Evolutionary conservation across 2,329 filamentous ascomycete genomes (phyloP).

Genomic region (Shiraia bambusicola): DNA sequence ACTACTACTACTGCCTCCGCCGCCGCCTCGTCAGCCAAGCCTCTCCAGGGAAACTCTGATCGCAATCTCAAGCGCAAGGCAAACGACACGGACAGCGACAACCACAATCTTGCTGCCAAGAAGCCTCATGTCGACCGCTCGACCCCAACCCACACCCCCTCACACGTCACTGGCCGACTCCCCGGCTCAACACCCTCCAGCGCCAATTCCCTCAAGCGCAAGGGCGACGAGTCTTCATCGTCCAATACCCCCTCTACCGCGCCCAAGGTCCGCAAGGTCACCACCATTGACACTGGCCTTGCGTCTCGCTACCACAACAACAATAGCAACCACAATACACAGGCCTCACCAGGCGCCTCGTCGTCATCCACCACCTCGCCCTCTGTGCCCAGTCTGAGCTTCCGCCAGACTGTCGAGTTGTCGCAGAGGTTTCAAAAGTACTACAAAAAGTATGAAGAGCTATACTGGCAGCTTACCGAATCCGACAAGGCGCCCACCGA

Average conservation of each 20-base stretch:
- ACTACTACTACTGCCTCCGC: too few relatives aligned
- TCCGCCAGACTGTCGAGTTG: constrained; percentile 49
- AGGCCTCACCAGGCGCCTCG: constrained; percentile 37
- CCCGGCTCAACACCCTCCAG: constrained; percentile 34
- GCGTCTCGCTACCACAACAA: constrained; percentile 40
- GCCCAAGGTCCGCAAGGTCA: constrained; percentile 38
- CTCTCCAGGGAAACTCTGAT: constrained; percentile 34
- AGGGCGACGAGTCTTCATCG: constrained; percentile 44
- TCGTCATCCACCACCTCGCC: constrained; percentile 39
- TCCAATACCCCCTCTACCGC: constrained; percentile 30
- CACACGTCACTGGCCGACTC: constrained; percentile 31
- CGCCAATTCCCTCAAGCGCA: constrained; percentile 47
- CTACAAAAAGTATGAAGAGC: constrained; percentile 59
- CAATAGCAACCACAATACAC: constrained; percentile 33
- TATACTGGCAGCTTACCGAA: constrained; percentile 53
- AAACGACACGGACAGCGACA: constrained; percentile 42
- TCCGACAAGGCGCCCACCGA: constrained; percentile 47
- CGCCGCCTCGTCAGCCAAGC: constrained; percentile 39
- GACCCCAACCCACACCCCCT: constrained; percentile 32
- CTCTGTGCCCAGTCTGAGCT: constrained; percentile 40
- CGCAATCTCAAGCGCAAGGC: constrained; percentile 46
- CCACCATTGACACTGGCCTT: constrained; percentile 37
- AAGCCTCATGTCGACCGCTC: constrained; percentile 33
- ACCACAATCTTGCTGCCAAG: constrained; percentile 38
- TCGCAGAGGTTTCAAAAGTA: constrained; percentile 58